Evolutionary conservation across 2,329 filamentous ascomycete genomes (phyloP), one percentile per base, ranked within the genome.

Genomic region (Colletotrichum filicis): DNA sequence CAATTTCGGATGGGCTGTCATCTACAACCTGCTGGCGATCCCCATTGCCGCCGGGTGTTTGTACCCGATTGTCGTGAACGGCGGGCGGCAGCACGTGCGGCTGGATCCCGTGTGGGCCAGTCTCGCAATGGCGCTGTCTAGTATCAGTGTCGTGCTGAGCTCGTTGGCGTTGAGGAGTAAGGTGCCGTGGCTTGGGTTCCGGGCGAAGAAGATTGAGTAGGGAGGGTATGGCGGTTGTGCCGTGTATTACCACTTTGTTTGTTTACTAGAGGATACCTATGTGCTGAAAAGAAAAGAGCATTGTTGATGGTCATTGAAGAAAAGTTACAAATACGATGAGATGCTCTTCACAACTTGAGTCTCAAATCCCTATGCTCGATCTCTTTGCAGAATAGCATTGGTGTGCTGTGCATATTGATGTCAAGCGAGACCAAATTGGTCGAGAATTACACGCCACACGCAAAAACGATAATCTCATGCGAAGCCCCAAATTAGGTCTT

Each of bases 101-200:
- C 83, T 95, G 59, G 92, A 94, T 80, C 93, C 93, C 0, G 93
- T 94, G 1, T 98, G 95, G 95, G 96, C 95, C 5, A 93, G 92
- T 76, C 83, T 98, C 80, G 95, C 95, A 1, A 98, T 98, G 96
- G 96, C 96, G 30, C 82, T 95, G 81, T 98, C 95, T 82, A 96
- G 93, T 81, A 92, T 98, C 76, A 97, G 94, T 79, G 95, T 98
- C 58, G 93, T 98, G 63, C 84, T 90, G 79, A 97, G 95, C 80
- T 96, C 93, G 84, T 83, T 98, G 78, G 87, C 91, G 62, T 82
- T 98, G 84, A 89, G 92, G 79, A 87, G 81, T 67, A 75, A 79
- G 61, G 71, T 87, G 12, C 84, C 85, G 9, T 77, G 82, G 26
- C 46, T 88, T 11, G 86, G 87, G 2, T 89, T 87, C 77, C 80